Conservation (phyloP, 306 rosid genomes). For the Pterocarpus santalinus region DNA sequence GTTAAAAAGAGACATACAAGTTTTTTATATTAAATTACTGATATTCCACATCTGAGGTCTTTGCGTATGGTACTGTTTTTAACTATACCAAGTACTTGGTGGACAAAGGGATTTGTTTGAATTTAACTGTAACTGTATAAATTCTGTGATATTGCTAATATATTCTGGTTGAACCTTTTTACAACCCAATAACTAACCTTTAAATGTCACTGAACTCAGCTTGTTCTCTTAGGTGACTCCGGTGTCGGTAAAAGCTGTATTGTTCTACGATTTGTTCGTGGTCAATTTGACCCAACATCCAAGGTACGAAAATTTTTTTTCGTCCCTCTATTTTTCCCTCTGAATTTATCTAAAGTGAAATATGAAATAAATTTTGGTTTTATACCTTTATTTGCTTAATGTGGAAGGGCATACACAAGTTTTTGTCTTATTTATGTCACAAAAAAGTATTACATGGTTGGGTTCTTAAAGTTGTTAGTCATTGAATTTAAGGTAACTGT, state of each 20-base stretch:
- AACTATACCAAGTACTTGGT: slow-evolving; percentile 10
- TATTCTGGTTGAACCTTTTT: slow-evolving; percentile 36
- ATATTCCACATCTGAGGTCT: not conserved
- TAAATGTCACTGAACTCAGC: slow-evolving; percentile 64
- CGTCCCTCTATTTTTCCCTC: not conserved
- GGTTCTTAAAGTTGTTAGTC: slow-evolving; percentile 44
- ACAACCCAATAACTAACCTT: slow-evolving; percentile 41
- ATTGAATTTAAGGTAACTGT: slow-evolving; percentile 86
- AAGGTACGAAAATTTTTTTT: slow-evolving; percentile 66
- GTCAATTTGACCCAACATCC: slow-evolving; percentile 98
- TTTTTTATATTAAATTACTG: not conserved
- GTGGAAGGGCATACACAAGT: not conserved
- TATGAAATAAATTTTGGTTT: not conserved
- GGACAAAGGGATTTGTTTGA: not conserved
- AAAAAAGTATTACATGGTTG: slow-evolving; percentile 15
- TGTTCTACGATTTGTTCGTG: slow-evolving; percentile 98
- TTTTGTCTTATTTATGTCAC: slow-evolving; percentile 18
- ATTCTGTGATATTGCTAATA: slow-evolving; percentile 1
- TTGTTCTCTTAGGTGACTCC: slow-evolving; percentile 97
- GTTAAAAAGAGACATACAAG: not conserved
- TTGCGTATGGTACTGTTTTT: not conserved
- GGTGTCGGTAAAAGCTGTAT: slow-evolving; percentile 99
- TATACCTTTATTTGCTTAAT: not conserved
- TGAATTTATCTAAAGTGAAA: slow-evolving; percentile 5
- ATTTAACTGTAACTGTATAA: not conserved